phyloP scores from a whole-genome alignment of 2,329 filamentous ascomycete species.

The Teratosphaeria zuluensis region DNA sequence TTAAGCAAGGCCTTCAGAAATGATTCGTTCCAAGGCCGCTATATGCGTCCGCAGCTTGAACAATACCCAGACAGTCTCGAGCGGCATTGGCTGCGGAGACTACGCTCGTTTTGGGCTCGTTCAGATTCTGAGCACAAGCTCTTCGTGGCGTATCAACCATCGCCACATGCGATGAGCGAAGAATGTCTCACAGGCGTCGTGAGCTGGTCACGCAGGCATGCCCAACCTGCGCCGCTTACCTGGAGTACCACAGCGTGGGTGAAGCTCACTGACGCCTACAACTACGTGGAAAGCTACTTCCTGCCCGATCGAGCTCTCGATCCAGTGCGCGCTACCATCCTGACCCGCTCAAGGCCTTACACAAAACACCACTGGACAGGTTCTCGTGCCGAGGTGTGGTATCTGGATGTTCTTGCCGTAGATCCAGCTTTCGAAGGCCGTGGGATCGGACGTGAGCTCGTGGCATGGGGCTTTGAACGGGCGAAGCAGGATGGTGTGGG shows the following conservation, averaged over 20 bases:
- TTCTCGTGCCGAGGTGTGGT: slow-evolving; percentile 16
- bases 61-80: slow-evolving; percentile 10
- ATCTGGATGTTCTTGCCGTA: slow-evolving; percentile 17
- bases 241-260: slow-evolving; percentile 3
- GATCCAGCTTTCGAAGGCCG: slow-evolving; percentile 12
- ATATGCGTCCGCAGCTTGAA: slow-evolving; percentile 10
- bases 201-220: slow-evolving; percentile 16
- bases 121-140: background rate
- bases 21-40: slow-evolving; percentile 10
- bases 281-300: slow-evolving; percentile 11
- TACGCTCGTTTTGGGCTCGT: background rate
- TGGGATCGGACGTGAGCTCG: slow-evolving; percentile 18
- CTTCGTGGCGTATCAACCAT: slow-evolving; percentile 11
- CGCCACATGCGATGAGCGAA: background rate
- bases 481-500: slow-evolving; percentile 44
- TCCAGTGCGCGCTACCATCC: slow-evolving; percentile 5
- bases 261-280: slow-evolving; percentile 10
- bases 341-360: slow-evolving; percentile 10
- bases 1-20: slow-evolving; percentile 10
- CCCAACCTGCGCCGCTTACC: background rate
- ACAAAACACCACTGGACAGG: slow-evolving; percentile 17
- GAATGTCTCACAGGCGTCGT: slow-evolving; percentile 17
- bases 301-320: slow-evolving; percentile 18
- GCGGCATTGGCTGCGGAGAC: slow-evolving; percentile 8
- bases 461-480: slow-evolving; percentile 20